phyloP scores from a whole-genome alignment of 495 filamentous ascomycete genomes.

The Penicillium dipodomyicola region DNA sequence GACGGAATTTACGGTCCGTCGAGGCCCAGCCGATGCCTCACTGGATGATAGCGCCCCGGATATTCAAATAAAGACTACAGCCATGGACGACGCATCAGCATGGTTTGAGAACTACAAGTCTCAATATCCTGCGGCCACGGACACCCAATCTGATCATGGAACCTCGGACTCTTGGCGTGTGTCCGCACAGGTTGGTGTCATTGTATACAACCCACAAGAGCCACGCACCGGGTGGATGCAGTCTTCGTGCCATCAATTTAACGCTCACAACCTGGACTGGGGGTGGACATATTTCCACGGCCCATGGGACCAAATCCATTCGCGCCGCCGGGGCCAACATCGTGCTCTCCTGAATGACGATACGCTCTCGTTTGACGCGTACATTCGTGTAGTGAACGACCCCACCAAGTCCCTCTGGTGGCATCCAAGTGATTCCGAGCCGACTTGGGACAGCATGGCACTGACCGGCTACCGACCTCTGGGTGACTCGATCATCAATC shows the following conservation, averaged over 20 bases:
- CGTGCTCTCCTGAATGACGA: slow-evolving; percentile 62
- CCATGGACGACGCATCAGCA: slow-evolving; percentile 26
- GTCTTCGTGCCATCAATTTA: slow-evolving; percentile 59
- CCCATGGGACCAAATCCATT: slow-evolving; percentile 58
- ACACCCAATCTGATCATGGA: slow-evolving; percentile 4
- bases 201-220: slow-evolving; percentile 65
- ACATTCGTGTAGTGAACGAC: slow-evolving; percentile 62
- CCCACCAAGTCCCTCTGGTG: slow-evolving; percentile 64
- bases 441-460: slow-evolving; percentile 71
- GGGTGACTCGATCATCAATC: slow-evolving; percentile 45
- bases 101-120: slow-evolving; percentile 39
- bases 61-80: slow-evolving; percentile 28
- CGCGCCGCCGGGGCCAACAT: slow-evolving; percentile 56
- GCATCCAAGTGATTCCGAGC: slow-evolving; percentile 57
- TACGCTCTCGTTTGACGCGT: slow-evolving; percentile 61
- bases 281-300: slow-evolving; percentile 67
- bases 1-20: slow-evolving; percentile 39
- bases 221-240: slow-evolving; percentile 59
- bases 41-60: slow-evolving; percentile 33
- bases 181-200: slow-evolving; percentile 60
- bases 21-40: slow-evolving; percentile 30
- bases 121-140: slow-evolving; percentile 26
- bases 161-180: slow-evolving; percentile 44
- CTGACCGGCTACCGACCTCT: slow-evolving; percentile 60
- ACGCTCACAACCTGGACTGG: slow-evolving; percentile 59